Evolutionary conservation across 2,329 filamentous ascomycete species (phyloP).

Genomic region (Westerdykella ornata): DNA sequence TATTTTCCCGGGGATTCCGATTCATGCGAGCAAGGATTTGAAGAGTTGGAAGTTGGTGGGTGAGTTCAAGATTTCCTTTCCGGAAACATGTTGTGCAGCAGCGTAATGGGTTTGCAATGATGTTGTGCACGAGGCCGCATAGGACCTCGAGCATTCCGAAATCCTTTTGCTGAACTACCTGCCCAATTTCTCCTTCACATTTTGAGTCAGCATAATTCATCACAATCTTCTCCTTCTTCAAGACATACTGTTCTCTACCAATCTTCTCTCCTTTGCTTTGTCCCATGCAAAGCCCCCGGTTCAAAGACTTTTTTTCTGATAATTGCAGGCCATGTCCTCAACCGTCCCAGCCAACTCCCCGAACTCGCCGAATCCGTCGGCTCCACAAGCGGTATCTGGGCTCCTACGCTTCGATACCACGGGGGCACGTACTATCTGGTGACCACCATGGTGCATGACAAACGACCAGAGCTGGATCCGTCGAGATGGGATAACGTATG

Average conservation of each 20-base stretch:
- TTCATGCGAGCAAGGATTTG: slow-evolving; percentile 50
- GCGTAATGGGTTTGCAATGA: no score
- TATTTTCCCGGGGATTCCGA: slow-evolving; percentile 48
- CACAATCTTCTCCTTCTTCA: no score
- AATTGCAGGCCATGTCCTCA: slow-evolving; percentile 27
- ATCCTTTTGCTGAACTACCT: no score
- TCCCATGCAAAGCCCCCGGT: neutral
- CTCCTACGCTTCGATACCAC: slow-evolving; percentile 38
- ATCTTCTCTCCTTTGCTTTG: no score
- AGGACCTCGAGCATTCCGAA: no score
- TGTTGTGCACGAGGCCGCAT: no score
- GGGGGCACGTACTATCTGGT: slow-evolving; percentile 39
- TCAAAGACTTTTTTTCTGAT: neutral
- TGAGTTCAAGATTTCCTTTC: slow-evolving; percentile 4
- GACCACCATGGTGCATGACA: slow-evolving; percentile 31
- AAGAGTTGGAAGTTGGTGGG: slow-evolving; percentile 45
- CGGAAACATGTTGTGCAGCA: no score
- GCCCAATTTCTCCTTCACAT: no score
- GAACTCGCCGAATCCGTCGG: slow-evolving; percentile 29
- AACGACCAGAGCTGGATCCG: slow-evolving; percentile 20
- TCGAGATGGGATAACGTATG: slow-evolving; percentile 37
- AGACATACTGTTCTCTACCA: no score
- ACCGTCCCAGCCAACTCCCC: slow-evolving; percentile 36
- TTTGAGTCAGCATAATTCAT: no score
- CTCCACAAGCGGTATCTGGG: slow-evolving; percentile 38